Base-by-base conservation (phyloP, 257 asterid genomes). In the Orobanche coerulescens region DNA sequence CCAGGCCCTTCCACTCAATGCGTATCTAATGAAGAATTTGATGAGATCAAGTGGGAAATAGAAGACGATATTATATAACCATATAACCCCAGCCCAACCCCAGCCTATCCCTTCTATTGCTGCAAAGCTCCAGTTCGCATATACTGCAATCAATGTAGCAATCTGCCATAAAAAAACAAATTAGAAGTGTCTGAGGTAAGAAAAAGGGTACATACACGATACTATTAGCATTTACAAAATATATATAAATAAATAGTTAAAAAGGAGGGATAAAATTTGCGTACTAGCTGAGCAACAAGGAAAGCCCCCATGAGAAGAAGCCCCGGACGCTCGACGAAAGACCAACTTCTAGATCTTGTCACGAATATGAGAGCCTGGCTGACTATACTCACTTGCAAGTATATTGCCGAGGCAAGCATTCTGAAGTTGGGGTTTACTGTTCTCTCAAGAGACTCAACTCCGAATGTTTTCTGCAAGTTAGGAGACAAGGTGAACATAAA, bases 1-100 rank as follows among this genome's bases (percentile, higher is more conserved):
- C 87, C 87, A 81, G 40, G 87, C 86, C 73, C 25, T 81, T 65
- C 86, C 86, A 58, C 83, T 81, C 58, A 78, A 51, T n/a, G 71
- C 83, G 43, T 81, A 81, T 53, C 87, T 65, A 69, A 66, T 81
- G 76, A 70, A 64, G 74, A 81, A 81, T 67, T 81, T 81, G 75
- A 81, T 70, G 24, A 73, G 9, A 58, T 81, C 87, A 28, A 81
- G 87, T 2, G 87, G 87, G 76, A 79, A 26, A 39, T 76, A 79
- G 63, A 77, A 76, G 18, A 79, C 57, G 22, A 79, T 64, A 14
- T 76, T 79, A 18, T 73, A 79, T 1, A 76, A 75, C 84, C 84
- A 76, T 34, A 79, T 76, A 47, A 76, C 82, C 0, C 84, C 82
- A 3, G 81, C 79, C 79, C 79, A 75, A 56, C 81, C 84, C 84